These are phyloP conservation scores for Cadophora sp. DNA, from an alignment of 2,329 filamentous ascomycete genomes.

Conservation along the genomic window DNA sequence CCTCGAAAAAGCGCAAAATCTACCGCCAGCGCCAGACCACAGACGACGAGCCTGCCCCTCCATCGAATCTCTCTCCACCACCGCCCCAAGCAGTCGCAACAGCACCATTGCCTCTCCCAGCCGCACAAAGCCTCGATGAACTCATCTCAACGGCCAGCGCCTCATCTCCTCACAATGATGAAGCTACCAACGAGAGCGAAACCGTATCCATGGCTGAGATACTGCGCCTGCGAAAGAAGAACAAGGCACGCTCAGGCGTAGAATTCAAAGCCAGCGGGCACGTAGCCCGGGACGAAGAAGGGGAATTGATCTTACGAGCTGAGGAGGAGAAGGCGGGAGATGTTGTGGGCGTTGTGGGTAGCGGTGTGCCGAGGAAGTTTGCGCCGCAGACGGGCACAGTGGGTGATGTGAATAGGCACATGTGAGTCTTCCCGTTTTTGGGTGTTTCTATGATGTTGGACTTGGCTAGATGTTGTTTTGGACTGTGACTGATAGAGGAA, in stretches of 20 bases:
- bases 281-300: constrained; percentile 38
- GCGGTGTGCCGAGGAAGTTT: constrained; percentile 59
- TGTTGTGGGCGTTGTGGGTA: constrained; percentile 14
- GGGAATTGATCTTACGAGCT: constrained; percentile 21
- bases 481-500: constrained; percentile 70
- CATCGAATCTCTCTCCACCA: constrained; percentile 19
- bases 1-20: constrained; percentile 64
- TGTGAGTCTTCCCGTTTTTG: constrained; percentile 65
- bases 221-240: constrained; percentile 58
- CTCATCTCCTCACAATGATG: neutral
- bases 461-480: constrained; percentile 24
- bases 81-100: constrained; percentile 14
- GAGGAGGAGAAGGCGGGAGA: constrained; percentile 22
- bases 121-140: constrained; percentile 41
- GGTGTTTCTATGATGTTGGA: neutral
- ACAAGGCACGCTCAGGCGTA: constrained; percentile 59
- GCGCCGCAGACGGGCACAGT: constrained; percentile 74
- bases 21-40: constrained; percentile 58
- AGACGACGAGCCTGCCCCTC: constrained; percentile 37
- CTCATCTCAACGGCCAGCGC: constrained; percentile 34
- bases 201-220: constrained; percentile 56
- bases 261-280: constrained; percentile 53
- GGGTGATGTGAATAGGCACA: constrained; percentile 75
- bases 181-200: constrained; percentile 42
- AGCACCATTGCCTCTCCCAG: constrained; percentile 17